Evolutionary conservation across 139 green algal genomes (phyloP).

Genomic region (Volvox reticuliferus): DNA sequence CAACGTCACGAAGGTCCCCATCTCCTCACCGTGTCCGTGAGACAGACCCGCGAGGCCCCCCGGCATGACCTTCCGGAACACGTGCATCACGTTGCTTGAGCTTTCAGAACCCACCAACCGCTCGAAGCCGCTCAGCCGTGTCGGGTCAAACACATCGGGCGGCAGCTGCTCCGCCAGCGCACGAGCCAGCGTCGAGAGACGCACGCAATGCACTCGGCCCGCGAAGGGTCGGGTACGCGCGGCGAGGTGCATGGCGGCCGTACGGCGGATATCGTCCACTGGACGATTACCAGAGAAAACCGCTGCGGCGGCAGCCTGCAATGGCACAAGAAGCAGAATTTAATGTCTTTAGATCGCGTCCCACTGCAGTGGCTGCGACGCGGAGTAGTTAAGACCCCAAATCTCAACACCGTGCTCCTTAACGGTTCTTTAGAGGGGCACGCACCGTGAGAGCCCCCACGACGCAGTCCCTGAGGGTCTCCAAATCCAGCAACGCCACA

Average conservation of each 20-base stretch:
- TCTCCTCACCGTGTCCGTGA: neutral
- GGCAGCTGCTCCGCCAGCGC: constrained; percentile 11
- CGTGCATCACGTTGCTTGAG: constrained; percentile 9
- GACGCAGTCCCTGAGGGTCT: neutral
- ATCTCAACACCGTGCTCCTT: too few species aligned
- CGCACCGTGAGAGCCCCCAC: constrained; percentile 25
- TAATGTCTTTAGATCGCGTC: too few species aligned
- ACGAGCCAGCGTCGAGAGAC: neutral
- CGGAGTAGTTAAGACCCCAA: too few species aligned
- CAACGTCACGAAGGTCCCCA: constrained; percentile 17
- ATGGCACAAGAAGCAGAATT: too few species aligned
- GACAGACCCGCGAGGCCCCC: neutral
- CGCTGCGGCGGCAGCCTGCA: neutral
- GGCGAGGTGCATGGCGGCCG: neutral
- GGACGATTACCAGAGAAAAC: neutral
- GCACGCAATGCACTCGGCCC: constrained; percentile 21
- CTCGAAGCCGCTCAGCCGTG: neutral
- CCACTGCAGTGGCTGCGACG: too few species aligned
- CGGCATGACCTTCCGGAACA: constrained; percentile 11
- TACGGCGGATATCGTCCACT: constrained; percentile 1
- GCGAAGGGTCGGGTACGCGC: neutral
- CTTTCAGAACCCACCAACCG: constrained; percentile 1
- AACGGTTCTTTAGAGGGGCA: too few species aligned
- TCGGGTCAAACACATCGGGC: constrained; percentile 13
- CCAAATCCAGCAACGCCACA: constrained; percentile 3